Conservation (phyloP, 2,329 filamentous ascomycete species). For the Colletotrichum sp. region DNA sequence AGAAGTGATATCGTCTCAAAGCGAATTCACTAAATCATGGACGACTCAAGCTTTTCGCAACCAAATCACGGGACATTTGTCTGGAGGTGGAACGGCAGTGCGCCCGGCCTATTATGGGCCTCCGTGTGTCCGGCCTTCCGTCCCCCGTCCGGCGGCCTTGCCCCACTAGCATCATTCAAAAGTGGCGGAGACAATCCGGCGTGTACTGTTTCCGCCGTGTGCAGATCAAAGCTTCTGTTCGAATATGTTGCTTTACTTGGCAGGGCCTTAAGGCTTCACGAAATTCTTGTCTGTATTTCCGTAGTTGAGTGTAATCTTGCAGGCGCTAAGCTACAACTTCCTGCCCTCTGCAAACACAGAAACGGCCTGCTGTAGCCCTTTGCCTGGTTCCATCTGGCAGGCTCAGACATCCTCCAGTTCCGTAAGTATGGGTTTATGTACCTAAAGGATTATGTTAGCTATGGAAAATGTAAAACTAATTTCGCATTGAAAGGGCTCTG, state of each 20-base stretch:
- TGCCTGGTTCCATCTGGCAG: not conserved
- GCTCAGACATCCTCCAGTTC: not conserved
- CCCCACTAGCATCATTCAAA: not conserved
- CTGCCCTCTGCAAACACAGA: not conserved
- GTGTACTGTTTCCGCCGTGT: not conserved
- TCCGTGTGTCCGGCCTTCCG: not conserved
- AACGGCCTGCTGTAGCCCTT: not conserved
- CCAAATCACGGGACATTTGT: not conserved
- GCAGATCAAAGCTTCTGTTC: not conserved
- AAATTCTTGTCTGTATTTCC: not conserved
- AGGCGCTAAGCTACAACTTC: not conserved
- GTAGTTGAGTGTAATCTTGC: not conserved
- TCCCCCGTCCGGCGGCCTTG: not conserved
- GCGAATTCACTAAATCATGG: not conserved
- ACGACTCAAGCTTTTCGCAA: not conserved
- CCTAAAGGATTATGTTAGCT: too few relatives aligned
- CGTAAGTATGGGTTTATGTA: not conserved
- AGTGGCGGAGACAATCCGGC: not conserved
- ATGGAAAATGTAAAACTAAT: not conserved
- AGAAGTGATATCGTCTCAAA: not conserved
- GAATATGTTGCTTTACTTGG: not conserved
- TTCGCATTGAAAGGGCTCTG: not conserved
- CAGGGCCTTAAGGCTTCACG: not conserved
- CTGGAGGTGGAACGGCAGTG: not conserved
- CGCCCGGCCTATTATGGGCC: not conserved